These are phyloP conservation scores for Coffea eugenioides DNA, from an alignment of 257 asterid genomes.

Conservation along the genomic window DNA sequence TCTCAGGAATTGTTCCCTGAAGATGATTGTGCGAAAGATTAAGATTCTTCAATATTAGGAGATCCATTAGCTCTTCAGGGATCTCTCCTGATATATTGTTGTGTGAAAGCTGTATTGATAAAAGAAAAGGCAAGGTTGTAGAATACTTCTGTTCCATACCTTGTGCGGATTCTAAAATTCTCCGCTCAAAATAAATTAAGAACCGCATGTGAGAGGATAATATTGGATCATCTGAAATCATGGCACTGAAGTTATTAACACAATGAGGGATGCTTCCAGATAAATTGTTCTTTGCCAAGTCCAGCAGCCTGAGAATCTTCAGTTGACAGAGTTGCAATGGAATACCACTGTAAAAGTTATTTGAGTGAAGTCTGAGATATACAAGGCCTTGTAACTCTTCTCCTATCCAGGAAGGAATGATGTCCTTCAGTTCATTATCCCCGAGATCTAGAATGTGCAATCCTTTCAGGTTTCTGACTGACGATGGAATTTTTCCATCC, in stretches of 20 bases:
- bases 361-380: slow-evolving; percentile 27
- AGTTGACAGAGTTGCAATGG: slow-evolving; percentile 31
- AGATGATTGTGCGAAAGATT: slow-evolving; percentile 27
- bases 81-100: slow-evolving; percentile 16
- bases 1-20: slow-evolving; percentile 27
- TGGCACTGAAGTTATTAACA: slow-evolving; percentile 20
- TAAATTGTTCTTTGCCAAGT: slow-evolving; percentile 29
- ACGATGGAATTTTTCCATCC: slow-evolving; percentile 23
- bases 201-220: background rate
- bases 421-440: slow-evolving; percentile 18
- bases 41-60: slow-evolving; percentile 9
- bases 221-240: slow-evolving; percentile 17
- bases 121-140: background rate
- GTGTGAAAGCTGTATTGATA: slow-evolving; percentile 19
- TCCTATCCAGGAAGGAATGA: slow-evolving; percentile 26
- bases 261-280: slow-evolving; percentile 27
- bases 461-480: background rate
- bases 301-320: slow-evolving; percentile 18
- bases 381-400: slow-evolving; percentile 4
- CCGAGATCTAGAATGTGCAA: slow-evolving; percentile 25
- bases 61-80: slow-evolving; percentile 11
- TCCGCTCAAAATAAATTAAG: slow-evolving; percentile 9
- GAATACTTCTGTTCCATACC: slow-evolving; percentile 20
- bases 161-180: background rate
- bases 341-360: slow-evolving; percentile 25